These are phyloP conservation scores for Pythium brassicae DNA, from an alignment of 352 stramenopile species.

Conservation along the genomic window DNA sequence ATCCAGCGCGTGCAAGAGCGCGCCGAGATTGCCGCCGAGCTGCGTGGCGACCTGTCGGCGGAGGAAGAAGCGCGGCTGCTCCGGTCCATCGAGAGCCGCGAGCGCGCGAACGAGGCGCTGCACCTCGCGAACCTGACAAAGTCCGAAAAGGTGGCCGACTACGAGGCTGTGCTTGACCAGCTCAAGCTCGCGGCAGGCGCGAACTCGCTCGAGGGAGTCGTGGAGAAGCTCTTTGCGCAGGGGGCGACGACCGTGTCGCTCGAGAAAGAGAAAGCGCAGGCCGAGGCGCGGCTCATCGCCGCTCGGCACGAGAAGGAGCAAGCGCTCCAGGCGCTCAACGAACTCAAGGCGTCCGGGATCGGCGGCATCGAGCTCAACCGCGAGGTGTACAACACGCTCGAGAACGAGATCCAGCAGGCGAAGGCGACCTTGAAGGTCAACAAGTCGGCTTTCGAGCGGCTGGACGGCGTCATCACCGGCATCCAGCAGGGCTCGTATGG, in stretches of 20 bases:
- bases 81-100: constrained; percentile 55
- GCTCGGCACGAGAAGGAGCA: constrained; percentile 66
- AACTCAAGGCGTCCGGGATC: constrained; percentile 77
- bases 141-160: constrained; percentile 64
- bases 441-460: constrained; percentile 66
- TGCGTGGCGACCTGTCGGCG: constrained; percentile 63
- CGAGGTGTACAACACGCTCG: constrained; percentile 76
- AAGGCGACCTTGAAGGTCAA: constrained; percentile 73
- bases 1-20: constrained; percentile 68
- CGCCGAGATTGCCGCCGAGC: constrained; percentile 68
- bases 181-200: constrained; percentile 69
- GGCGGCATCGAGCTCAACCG: constrained; percentile 74
- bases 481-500: constrained; percentile 74
- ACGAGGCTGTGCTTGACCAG: constrained; percentile 54
- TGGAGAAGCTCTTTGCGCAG: constrained; percentile 71
- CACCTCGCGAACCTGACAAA: constrained; percentile 63
- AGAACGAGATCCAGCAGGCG: constrained; percentile 70
- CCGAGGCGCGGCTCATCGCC: constrained; percentile 44
- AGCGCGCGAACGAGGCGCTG: constrained; percentile 60
- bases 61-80: constrained; percentile 59
- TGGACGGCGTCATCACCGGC: constrained; percentile 69
- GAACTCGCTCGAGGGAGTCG: constrained; percentile 43
- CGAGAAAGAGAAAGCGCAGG: constrained; percentile 69
- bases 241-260: constrained; percentile 50
- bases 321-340: constrained; percentile 52